phyloP scores from a whole-genome alignment of 345 rosid genomes.

The Salix suchowensis region DNA sequence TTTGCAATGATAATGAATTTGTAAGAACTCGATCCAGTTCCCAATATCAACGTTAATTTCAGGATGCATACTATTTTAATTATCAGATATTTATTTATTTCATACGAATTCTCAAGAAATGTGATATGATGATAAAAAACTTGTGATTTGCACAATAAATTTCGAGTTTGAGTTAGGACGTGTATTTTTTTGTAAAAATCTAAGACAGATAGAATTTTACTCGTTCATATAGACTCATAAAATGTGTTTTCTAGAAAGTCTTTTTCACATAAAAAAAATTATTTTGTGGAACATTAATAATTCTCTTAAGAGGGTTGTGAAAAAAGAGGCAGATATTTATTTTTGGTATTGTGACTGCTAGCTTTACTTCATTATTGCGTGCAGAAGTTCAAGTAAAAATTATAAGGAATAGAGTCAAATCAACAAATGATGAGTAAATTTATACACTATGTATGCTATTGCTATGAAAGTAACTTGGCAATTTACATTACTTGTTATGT shows the following conservation, averaged over 20 bases:
- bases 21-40: too few species aligned
- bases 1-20: not conserved
- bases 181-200: rapidly evolving
- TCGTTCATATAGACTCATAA: too few species aligned
- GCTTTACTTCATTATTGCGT: not conserved
- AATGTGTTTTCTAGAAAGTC: too few species aligned
- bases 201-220: rapidly evolving
- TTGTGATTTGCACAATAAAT: too few species aligned
- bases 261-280: too few species aligned
- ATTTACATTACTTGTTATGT: not conserved
- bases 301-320: not conserved
- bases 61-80: too few species aligned
- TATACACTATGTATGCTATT: not conserved
- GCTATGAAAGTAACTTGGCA: not conserved
- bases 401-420: not conserved
- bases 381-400: not conserved
- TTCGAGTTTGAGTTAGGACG: too few species aligned
- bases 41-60: too few species aligned
- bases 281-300: not conserved
- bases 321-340: not conserved
- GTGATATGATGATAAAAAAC: too few species aligned
- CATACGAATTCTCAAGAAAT: too few species aligned
- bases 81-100: too few species aligned
- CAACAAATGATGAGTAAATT: not conserved
- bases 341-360: not conserved